phyloP scores from a whole-genome alignment of 2,329 filamentous ascomycete species.

The Exophiala bonariae region DNA sequence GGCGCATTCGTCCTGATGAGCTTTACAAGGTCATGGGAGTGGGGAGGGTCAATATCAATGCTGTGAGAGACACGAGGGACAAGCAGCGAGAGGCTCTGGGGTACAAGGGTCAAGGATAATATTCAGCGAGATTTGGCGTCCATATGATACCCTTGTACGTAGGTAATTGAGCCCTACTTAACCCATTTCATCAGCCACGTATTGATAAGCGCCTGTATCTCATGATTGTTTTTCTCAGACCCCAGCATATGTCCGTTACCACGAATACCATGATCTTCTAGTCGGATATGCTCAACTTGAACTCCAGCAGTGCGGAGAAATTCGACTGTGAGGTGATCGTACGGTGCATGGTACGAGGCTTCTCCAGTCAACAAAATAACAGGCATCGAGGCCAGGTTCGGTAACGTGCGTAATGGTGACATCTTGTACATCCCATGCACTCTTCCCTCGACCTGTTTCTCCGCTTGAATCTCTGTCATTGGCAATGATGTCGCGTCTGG shows the following conservation, averaged over 20 bases:
- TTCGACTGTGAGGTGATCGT: slow-evolving; percentile 55
- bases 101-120: background rate
- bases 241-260: slow-evolving; percentile 53
- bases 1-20: slow-evolving; percentile 19
- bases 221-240: slow-evolving; percentile 21
- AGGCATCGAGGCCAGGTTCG: slow-evolving; percentile 49
- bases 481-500: slow-evolving; percentile 32
- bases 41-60: slow-evolving; percentile 34
- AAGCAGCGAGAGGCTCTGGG: slow-evolving; percentile 33
- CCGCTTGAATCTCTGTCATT: slow-evolving; percentile 10
- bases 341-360: slow-evolving; percentile 54
- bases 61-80: slow-evolving; percentile 39
- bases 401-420: slow-evolving; percentile 31
- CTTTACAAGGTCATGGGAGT: slow-evolving; percentile 26
- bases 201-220: slow-evolving; percentile 9
- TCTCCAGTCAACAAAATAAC: slow-evolving; percentile 54
- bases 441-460: background rate
- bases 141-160: no score
- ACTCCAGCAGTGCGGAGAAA: slow-evolving; percentile 57
- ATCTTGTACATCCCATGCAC: slow-evolving; percentile 30
- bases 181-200: slow-evolving; percentile 6
- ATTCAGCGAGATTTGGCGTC: no score
- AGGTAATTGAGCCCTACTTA: no score
- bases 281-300: slow-evolving; percentile 42
- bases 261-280: slow-evolving; percentile 45